Evolutionary conservation across 208 protist species (phyloP).

Genomic region (Acanthamoeba rhysodes): DNA sequence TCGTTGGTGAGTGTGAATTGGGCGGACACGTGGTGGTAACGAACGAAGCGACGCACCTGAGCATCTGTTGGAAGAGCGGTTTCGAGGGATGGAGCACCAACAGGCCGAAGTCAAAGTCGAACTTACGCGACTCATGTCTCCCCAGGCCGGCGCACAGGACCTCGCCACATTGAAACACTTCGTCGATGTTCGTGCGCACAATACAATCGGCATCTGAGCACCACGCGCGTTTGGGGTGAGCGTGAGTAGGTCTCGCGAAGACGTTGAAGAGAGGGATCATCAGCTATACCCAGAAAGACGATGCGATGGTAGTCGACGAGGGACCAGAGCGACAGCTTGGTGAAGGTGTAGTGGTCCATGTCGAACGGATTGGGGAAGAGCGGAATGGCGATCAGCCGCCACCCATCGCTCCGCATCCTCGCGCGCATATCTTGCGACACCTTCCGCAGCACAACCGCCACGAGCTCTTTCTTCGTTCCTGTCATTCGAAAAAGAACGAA

Average conservation of each 20-base stretch:
- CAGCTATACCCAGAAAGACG: background rate
- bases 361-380: slow-evolving; percentile 13
- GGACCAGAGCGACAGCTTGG: slow-evolving; percentile 30
- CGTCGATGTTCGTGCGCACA: slow-evolving; percentile 16
- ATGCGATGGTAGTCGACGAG: background rate
- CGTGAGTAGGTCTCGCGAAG: background rate
- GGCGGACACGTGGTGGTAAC: background rate
- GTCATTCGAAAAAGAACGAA: background rate
- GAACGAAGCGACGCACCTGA: background rate
- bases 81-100: slow-evolving; percentile 1
- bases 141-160: slow-evolving; percentile 27
- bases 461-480: slow-evolving; percentile 6
- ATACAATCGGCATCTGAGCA: slow-evolving; percentile 24
- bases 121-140: background rate
- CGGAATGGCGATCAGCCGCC: background rate
- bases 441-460: background rate
- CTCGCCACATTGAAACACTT: slow-evolving; percentile 7
- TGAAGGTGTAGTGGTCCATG: slow-evolving; percentile 23
- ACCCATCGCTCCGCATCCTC: background rate
- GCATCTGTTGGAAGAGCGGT: background rate
- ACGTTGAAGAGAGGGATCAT: background rate
- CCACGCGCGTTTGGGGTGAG: background rate
- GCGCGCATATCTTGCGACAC: background rate
- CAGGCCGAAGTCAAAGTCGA: slow-evolving; percentile 27
- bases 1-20: background rate